Base-by-base conservation (phyloP, 225 moss, liverwort and hornwort genomes). In the Sphagnum contortum region DNA sequence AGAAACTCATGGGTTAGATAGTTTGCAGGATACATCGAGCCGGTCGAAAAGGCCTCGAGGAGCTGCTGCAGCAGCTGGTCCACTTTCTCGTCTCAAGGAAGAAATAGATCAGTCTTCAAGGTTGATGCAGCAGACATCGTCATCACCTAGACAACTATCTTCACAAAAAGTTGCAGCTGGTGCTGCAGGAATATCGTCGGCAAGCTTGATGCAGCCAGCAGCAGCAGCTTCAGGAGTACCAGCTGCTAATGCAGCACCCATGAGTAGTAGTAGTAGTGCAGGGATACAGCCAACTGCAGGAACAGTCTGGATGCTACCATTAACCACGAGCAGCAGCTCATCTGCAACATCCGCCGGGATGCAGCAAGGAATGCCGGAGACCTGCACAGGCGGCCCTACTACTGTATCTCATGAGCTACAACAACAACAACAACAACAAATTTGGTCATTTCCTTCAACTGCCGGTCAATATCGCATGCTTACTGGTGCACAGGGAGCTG, bases 271-370 rank as follows among this genome's bases (percentile, higher is more conserved):
- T 53, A 29, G 1, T 29, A 29, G 29, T 29, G 29, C 29, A 29
- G 29, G 29, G 29, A 29, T 29, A 29, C 29, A 29, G 29, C 0
- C 29, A 29, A 81, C 93, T 93, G 91, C 91, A 12, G 52, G 52
- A 6, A 98, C 98, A 10, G 93, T 98, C 47, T 98, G 98, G 98
- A 98, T 98, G 98, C 74, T 98, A 62, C 98, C 98, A 0, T 87
- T 98, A 44, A 98, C 87, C 66, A 89, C 87, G 14, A 75, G 93
- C 48, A 29, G 29, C 29, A 29, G 29, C 29, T 29, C 29, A 29
- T 85, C 93, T 9, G 73, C 87, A 44, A 93, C 93, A 0, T 81
- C 93, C 0, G 93, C 87, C 59, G 98, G 93, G 62, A 98, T 98
- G 92, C 29, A 29, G 29, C 78, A 93, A 3, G 85, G 81, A 44